Conservation (phyloP, 495 filamentous ascomycete species). For the Xylaria intraflava region DNA sequence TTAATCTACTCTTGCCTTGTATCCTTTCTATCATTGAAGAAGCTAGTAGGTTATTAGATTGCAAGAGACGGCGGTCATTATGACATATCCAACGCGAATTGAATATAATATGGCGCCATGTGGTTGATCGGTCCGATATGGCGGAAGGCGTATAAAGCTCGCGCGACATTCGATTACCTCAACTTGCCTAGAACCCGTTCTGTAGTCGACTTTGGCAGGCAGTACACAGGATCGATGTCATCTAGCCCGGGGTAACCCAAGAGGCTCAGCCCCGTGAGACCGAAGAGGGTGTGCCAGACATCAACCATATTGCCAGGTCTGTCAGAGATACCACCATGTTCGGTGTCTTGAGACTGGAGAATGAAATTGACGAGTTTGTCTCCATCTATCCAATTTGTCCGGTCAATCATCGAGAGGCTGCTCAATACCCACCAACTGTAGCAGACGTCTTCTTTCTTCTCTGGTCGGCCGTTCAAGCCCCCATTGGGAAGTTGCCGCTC, state of each 20-base stretch:
- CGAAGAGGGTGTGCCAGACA: constrained; percentile 93
- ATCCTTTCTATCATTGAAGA: constrained; percentile 53
- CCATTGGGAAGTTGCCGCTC: constrained; percentile 83
- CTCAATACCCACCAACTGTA: constrained; percentile 97
- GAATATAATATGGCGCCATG: not conserved
- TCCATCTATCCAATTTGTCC: constrained; percentile 84
- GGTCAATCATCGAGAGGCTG: constrained; percentile 81
- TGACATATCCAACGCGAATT: no score
- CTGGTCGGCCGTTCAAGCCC: constrained; percentile 87
- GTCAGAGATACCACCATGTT: constrained; percentile 81
- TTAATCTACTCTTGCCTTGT: constrained; percentile 67
- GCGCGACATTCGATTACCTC: constrained; percentile 15
- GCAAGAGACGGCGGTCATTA: constrained; percentile 61
- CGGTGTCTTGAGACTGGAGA: constrained; percentile 76
- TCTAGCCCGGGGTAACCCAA: constrained; percentile 66
- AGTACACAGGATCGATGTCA: constrained; percentile 83
- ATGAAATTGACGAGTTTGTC: constrained; percentile 74
- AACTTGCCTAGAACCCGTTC: constrained; percentile 43
- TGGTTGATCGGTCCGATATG: not conserved
- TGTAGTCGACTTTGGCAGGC: constrained; percentile 66
- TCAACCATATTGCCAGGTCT: constrained; percentile 91
- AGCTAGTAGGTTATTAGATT: constrained; percentile 65
- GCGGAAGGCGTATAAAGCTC: not conserved
- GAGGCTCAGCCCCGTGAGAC: constrained; percentile 80
- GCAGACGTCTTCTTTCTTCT: constrained; percentile 94